These are phyloP conservation scores for Sisymbrium irio DNA, from an alignment of 345 rosid species.

Conservation along the genomic window DNA sequence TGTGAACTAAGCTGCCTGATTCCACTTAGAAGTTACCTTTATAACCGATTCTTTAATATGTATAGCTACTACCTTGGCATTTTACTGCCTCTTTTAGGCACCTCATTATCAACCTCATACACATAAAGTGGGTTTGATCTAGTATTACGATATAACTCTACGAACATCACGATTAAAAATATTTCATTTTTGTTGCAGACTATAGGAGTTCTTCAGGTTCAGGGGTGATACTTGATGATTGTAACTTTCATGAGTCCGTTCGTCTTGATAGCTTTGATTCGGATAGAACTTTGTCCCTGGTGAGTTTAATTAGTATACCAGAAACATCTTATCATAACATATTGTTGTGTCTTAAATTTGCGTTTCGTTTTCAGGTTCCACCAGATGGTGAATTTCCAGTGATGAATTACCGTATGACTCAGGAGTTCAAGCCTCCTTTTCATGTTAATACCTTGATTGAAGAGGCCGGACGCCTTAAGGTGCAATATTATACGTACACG, in stretches of 20 bases:
- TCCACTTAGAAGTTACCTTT: constrained; percentile 2
- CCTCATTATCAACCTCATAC: constrained; percentile 7
- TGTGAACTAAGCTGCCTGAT: constrained; percentile 11
- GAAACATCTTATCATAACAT: background rate
- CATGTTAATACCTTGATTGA: constrained; percentile 87
- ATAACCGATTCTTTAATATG: background rate
- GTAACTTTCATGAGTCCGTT: constrained; percentile 98
- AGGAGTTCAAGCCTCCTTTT: constrained; percentile 98
- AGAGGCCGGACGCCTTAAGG: constrained; percentile 95
- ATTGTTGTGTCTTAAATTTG: constrained; percentile 15
- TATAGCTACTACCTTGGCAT: background rate
- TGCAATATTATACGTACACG: constrained; percentile 7
- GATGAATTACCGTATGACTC: constrained; percentile 98
- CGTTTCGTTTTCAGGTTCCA: constrained; percentile 63
- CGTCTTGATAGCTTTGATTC: constrained; percentile 87
- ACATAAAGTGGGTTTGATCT: background rate
- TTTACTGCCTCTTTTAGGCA: constrained; percentile 12
- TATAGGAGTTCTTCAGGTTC: constrained; percentile 80
- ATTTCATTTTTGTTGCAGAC: constrained; percentile 48
- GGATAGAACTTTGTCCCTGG: constrained; percentile 89
- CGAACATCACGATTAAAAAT: background rate
- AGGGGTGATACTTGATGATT: constrained; percentile 94
- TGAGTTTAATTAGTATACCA: constrained; percentile 37
- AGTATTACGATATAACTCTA: background rate
- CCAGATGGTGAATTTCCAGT: constrained; percentile 99